Evolutionary conservation across 495 filamentous ascomycete genomes (phyloP).

Genomic region (Arthonia radiata): DNA sequence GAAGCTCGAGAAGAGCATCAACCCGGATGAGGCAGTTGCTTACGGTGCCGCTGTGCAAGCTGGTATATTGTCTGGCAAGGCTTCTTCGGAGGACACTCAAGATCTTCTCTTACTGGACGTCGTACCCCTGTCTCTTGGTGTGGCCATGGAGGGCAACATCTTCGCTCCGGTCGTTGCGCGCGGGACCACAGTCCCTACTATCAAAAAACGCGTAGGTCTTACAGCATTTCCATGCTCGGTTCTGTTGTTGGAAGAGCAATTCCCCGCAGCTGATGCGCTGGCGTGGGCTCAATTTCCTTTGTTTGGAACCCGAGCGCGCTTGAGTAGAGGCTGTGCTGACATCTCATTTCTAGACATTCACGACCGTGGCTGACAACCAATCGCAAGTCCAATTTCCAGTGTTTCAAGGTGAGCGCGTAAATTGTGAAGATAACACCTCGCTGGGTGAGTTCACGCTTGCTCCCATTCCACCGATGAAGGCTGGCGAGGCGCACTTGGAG

Average conservation of each 20-base stretch:
- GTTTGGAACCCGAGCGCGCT: constrained; percentile 1
- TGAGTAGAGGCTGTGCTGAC: constrained; percentile 2
- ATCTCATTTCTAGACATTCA: not conserved
- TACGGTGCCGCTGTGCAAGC: constrained; percentile 98
- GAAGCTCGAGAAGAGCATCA: constrained; percentile 99
- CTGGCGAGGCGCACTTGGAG: constrained; percentile 92
- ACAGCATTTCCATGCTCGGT: too few relatives aligned
- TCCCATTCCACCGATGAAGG: constrained; percentile 80
- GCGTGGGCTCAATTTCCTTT: too few relatives aligned
- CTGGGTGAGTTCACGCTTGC: not conserved
- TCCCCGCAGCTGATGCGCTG: too few relatives aligned
- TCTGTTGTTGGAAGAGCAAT: too few relatives aligned
- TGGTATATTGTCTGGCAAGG: constrained; percentile 92
- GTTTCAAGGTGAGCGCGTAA: not conserved
- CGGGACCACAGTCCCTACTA: constrained; percentile 71
- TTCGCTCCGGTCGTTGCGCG: too few relatives aligned
- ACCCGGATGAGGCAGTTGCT: constrained; percentile 96
- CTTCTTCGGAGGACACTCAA: constrained; percentile 79
- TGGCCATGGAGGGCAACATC: too few relatives aligned
- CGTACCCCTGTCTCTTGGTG: constrained; percentile 90
- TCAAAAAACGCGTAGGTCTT: constrained; percentile 59
- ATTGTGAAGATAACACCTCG: not conserved
- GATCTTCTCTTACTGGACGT: constrained; percentile 95
- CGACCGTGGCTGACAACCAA: not conserved
- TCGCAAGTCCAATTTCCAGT: not conserved